A percentile compares a stretch with the other conserved stretches of the same genome.
Evolutionary conservation across 257 asterid species (phyloP).

Genomic region (Penstemon davidsonii): DNA sequence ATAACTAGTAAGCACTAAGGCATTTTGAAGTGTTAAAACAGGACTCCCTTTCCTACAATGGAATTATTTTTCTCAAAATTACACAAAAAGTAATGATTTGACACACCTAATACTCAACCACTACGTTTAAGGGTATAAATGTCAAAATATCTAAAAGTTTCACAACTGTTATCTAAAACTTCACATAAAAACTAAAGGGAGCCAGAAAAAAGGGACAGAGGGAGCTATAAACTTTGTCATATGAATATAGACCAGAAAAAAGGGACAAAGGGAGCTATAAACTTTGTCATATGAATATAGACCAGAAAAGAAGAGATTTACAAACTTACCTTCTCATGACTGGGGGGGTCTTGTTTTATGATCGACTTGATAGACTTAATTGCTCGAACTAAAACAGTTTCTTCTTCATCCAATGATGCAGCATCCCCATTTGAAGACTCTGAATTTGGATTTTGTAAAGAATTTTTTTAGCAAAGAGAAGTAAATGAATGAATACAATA

Average conservation of each 20-base stretch:
- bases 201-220: no score
- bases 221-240: not conserved
- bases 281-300: not conserved
- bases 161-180: no score
- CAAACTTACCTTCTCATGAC: constrained; percentile 72
- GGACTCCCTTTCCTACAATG: no score
- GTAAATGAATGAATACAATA: constrained; percentile 9
- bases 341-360: constrained; percentile 68
- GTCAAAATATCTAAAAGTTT: no score
- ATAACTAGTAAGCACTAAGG: constrained; percentile 4
- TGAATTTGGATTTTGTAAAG: constrained; percentile 36
- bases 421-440: constrained; percentile 53
- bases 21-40: not conserved
- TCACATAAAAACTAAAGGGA: no score
- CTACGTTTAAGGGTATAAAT: no score
- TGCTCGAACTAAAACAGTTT: constrained; percentile 72
- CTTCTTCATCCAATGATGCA: constrained; percentile 63
- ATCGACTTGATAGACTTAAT: constrained; percentile 80
- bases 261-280: no score
- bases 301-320: constrained; percentile 13
- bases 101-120: no score
- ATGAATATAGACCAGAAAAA: not conserved
- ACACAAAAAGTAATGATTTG: no score
- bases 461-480: constrained; percentile 12
- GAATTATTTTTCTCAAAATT: no score